A percentile compares a stretch with the other conserved stretches of the same genome.
phyloP scores from a whole-genome alignment of 805 yeast species.

The Pichia pseudocactophila region DNA sequence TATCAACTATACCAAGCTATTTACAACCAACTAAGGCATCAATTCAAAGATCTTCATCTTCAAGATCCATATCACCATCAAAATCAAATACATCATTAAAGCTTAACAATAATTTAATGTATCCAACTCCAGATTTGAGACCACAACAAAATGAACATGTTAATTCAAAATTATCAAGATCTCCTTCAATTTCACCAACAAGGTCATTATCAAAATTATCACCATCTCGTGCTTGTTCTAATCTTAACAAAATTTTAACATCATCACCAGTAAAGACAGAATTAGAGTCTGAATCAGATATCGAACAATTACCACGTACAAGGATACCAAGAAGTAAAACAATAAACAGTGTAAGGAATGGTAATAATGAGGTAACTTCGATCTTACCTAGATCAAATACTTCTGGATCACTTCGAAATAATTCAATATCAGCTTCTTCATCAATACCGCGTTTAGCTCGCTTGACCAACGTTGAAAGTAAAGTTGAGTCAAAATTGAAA shows the following conservation, averaged over 20 bases:
- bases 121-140: slow-evolving; percentile 1
- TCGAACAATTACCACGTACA: background rate
- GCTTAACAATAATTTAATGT: background rate
- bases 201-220: slow-evolving; percentile 10
- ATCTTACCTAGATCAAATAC: slow-evolving; percentile 4
- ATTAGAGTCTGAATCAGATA: background rate
- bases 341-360: background rate
- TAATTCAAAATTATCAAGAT: slow-evolving; percentile 5
- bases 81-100: slow-evolving; percentile 8
- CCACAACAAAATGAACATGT: slow-evolving; percentile 1
- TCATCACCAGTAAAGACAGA: background rate
- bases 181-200: slow-evolving; percentile 11
- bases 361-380: background rate
- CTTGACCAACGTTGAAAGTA: slow-evolving; percentile 4
- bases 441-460: slow-evolving; percentile 13
- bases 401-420: background rate
- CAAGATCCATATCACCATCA: slow-evolving; percentile 7
- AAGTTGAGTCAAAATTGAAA: background rate
- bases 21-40: slow-evolving; percentile 19
- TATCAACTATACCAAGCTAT: slow-evolving; percentile 13
- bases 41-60: slow-evolving; percentile 10
- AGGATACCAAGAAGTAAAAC: slow-evolving; percentile 4
- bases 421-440: slow-evolving; percentile 1
- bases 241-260: slow-evolving; percentile 12
- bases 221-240: slow-evolving; percentile 16